Base-by-base conservation (phyloP, 192 early-diverging fungal species). In the Backusella morwellensis region DNA sequence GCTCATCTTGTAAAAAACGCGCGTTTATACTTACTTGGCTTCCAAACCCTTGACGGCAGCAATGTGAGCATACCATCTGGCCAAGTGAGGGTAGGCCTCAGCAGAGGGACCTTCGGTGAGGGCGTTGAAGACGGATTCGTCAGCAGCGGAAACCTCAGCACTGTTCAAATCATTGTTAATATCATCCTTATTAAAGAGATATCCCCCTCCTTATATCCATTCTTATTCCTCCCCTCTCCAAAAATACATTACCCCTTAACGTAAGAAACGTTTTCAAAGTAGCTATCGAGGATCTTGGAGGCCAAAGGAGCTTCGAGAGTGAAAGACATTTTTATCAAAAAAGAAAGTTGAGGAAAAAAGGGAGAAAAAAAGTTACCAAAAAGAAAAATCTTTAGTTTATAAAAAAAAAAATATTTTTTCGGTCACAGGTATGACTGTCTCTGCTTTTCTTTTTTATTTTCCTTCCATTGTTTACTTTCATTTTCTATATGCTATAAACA, bases 61-160 rank as follows among this genome's bases (percentile, higher is more conserved):
- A 79, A 98, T 94, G 91, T 98, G 96, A 84, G 91, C 92, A 91
- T 96, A 97, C 97, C 97, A 98, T 86, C 97, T 93, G 78, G 93
- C 91, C 75, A 92, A 91, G 84, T 98, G 93, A 75, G 95, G 96
- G 87, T 89, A 95, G 73, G 88, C 86, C 75, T 73, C 80, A 77
- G 91, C 90, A 68, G 91, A 87, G 78, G 95, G 95, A 74, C 90
- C 93, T 68, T 84, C 89, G 54, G 88, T 77, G 73, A 96, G 80
- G 36, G 90, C 89, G 77, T 93, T 90, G 85, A 95, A 97, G 83
- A 98, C 91, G 76, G 93, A 90, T 77, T 92, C 92, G 77, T 98
- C 97, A 82, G 93, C 92, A 81, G 92, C 89, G 83, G 93, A 88
- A 81, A 91, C 90, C 82, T 91, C 92, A 74, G 77, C 84, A 71